These are phyloP conservation scores for Vinca minor DNA, from an alignment of 257 asterid genomes.

Conservation along the genomic window DNA sequence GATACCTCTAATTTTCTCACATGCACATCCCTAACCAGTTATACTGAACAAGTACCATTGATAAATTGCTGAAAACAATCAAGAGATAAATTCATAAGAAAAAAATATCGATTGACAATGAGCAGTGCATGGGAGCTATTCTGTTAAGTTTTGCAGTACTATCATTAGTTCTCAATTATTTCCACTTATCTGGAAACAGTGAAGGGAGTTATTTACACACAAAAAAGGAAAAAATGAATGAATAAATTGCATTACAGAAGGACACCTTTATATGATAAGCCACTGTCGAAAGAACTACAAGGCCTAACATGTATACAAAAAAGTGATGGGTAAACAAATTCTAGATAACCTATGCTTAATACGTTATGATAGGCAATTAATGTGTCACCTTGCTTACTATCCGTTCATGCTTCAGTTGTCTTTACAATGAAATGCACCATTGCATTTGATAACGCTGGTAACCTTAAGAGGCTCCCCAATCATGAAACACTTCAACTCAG, in stretches of 20 bases:
- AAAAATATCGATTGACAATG: neutral
- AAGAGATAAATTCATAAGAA: neutral
- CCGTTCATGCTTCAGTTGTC: neutral
- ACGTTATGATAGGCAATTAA: neutral
- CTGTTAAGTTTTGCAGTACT: neutral
- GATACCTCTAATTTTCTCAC: neutral
- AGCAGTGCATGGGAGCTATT: neutral
- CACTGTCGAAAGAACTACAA: too few species aligned
- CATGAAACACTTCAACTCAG: conserved; percentile 17
- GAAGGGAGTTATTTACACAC: neutral
- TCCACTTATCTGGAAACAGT: neutral
- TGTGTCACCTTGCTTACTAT: neutral
- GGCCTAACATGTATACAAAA: neutral
- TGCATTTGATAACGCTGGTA: too few species aligned
- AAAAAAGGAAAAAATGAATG: conserved; percentile 1
- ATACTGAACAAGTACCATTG: neutral
- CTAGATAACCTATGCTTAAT: neutral
- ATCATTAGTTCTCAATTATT: neutral
- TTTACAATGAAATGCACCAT: conserved; percentile 3
- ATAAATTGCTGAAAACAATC: too few species aligned
- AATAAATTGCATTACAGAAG: conserved; percentile 13
- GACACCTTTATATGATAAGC: neutral
- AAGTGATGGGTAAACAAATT: neutral
- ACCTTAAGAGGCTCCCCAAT: too few species aligned
- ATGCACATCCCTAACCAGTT: neutral